phyloP scores from a whole-genome alignment of 495 filamentous ascomycete genomes.

The Xylaria grammica region DNA sequence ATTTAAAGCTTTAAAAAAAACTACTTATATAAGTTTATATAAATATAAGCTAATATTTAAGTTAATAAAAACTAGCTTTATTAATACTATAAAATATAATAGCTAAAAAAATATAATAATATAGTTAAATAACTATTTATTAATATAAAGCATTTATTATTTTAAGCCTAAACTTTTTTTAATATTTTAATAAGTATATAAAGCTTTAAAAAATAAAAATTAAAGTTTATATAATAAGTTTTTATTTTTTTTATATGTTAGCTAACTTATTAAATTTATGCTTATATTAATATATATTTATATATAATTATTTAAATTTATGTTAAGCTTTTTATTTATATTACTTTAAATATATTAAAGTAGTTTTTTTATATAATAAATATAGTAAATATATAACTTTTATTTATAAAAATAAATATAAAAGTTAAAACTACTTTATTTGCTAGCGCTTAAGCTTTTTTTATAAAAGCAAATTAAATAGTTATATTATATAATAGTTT shows the following conservation, averaged over 20 bases:
- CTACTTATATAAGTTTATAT: not conserved
- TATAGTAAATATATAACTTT: not conserved
- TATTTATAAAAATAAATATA: conserved; percentile 1
- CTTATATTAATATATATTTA: no score
- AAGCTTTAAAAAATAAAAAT: no score
- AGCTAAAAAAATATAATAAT: not conserved
- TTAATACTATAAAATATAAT: not conserved
- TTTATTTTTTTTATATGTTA: no score
- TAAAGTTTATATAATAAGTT: no score
- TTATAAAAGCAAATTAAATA: not conserved
- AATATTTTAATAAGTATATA: no score
- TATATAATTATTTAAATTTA: no score
- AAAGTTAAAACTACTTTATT: not conserved
- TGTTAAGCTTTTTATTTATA: no score
- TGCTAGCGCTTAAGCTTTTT: not conserved
- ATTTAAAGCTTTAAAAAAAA: no score
- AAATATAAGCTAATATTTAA: not conserved
- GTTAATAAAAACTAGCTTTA: not conserved
- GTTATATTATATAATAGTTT: not conserved
- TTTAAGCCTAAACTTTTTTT: no score
- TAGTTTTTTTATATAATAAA: conserved; percentile 8
- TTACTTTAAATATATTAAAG: not conserved
- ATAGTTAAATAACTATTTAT: no score
- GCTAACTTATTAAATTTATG: no score
- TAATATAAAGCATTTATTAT: no score